Evolutionary conservation across 2,329 filamentous ascomycete genomes (phyloP).

Genomic region (Phialophora chinensis): DNA sequence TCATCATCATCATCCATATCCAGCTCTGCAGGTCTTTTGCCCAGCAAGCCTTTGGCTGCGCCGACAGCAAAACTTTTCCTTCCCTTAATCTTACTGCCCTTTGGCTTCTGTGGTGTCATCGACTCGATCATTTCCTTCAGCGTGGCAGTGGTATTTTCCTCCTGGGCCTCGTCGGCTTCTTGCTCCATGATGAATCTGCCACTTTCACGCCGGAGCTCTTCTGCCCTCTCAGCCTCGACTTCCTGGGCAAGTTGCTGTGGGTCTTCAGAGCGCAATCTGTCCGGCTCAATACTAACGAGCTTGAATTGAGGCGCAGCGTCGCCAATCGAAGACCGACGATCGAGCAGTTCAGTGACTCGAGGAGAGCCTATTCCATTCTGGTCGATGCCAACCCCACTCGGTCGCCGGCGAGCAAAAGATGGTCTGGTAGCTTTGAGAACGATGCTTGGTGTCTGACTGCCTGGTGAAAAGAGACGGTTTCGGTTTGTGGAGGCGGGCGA

Average conservation of each 20-base stretch:
- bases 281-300: slow-evolving; percentile 52
- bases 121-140: slow-evolving; percentile 79
- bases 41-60: slow-evolving; percentile 73
- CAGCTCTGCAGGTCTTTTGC: slow-evolving; percentile 74
- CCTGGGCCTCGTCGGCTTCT: slow-evolving; percentile 57
- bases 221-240: slow-evolving; percentile 65
- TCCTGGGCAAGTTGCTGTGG: slow-evolving; percentile 67
- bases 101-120: slow-evolving; percentile 71
- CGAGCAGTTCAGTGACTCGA: slow-evolving; percentile 72
- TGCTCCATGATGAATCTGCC: slow-evolving; percentile 62
- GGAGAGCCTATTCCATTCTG: slow-evolving; percentile 76
- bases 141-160: slow-evolving; percentile 68
- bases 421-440: slow-evolving; percentile 61
- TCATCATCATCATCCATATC: slow-evolving; percentile 67
- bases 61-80: slow-evolving; percentile 80
- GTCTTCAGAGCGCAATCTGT: slow-evolving; percentile 68
- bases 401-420: slow-evolving; percentile 56
- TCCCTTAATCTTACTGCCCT: slow-evolving; percentile 61
- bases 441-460: slow-evolving; percentile 66
- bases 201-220: slow-evolving; percentile 67
- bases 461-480: slow-evolving; percentile 63
- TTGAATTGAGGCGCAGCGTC: slow-evolving; percentile 69
- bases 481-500: slow-evolving; percentile 42
- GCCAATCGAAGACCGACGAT: slow-evolving; percentile 73
- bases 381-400: slow-evolving; percentile 73